Evolutionary conservation across 495 filamentous ascomycete genomes (phyloP), one percentile per base, ranked within the genome.

Genomic region (Penicillium psychrofluorescens): DNA sequence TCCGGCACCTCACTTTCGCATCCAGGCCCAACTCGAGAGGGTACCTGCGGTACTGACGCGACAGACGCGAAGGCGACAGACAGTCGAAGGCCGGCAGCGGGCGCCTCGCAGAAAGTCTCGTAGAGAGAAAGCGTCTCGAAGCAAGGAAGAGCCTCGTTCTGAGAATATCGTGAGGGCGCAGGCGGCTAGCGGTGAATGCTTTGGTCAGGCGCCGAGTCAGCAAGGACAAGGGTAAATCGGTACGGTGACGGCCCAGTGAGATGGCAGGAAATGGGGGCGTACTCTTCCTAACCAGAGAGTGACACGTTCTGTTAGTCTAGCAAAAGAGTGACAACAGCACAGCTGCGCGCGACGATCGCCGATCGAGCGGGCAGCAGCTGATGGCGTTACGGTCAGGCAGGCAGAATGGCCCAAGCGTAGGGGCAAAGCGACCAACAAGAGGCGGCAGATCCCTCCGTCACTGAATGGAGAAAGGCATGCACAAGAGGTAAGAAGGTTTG

Each of bases 351-450:
- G 22, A 22, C 22, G 22, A 22, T 22, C 22, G 44, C 29, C 47
- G 43, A 47, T 50, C 44, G 48, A 34, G 45, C 57, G 57, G 51
- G 51, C 32, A 34, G 32, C 57, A 61, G 49, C 57, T 61, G 57
- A 60, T 55, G 54, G 49, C 42, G 54, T 48, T 35, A 51, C 45
- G 44, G 46, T 61, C 45, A 55, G 57, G 57, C 45, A 55, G 57
- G 57, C 54, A 53, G 46, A 49, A 45, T 36, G 57, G 57, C 51
- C 57, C 54, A 54, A 58, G 57, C 54, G 56, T 44, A 53, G 39
- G 33, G 41, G 42, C 32, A 41, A 45, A 56, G 44, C 45, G 47
- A 29, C 46, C 57, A 57, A 54, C 50, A 27, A 33, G 41, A 46
- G 30, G 49, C 43, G 32, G 53, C 37, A 49, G 43, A 22, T 22